phyloP scores from a whole-genome alignment of 1,284 basidiomycete genomes.

The Termitomyces sp. region DNA sequence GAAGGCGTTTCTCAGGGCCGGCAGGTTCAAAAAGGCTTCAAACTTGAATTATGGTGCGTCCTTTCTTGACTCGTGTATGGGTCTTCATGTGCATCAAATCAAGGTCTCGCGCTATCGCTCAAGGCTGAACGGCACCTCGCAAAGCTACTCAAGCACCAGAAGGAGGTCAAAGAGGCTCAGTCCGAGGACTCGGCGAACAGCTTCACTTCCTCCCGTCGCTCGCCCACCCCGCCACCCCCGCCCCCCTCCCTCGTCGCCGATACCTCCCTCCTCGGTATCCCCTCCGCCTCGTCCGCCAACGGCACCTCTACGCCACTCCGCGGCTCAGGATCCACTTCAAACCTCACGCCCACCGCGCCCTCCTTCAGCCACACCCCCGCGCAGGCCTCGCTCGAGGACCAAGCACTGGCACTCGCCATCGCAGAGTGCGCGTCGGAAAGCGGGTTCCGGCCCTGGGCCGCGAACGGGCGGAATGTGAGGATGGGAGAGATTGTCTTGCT shows the following conservation, averaged over 20 bases:
- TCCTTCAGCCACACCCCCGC: background rate
- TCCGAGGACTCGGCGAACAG: background rate
- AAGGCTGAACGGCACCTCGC: constrained; percentile 68
- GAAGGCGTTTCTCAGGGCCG: constrained; percentile 58
- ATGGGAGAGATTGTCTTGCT: constrained; percentile 68
- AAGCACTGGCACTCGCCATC: constrained; percentile 51
- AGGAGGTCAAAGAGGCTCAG: constrained; percentile 1
- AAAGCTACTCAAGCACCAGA: constrained; percentile 29
- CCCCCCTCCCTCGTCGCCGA: background rate
- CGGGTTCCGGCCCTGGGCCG: constrained; percentile 56
- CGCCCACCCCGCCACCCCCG: background rate
- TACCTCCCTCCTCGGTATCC: constrained; percentile 6
- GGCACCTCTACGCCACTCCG: background rate
- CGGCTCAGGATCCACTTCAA: background rate
- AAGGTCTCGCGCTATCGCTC: constrained; percentile 58
- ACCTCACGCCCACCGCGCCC: background rate
- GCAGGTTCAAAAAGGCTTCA: constrained; percentile 85
- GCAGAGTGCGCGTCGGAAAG: constrained; percentile 62
- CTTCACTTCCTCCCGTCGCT: background rate
- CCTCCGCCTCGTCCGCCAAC: background rate
- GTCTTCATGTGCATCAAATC: no score
- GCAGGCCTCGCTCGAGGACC: constrained; percentile 25
- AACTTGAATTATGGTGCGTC: constrained; percentile 75
- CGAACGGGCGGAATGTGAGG: constrained; percentile 54
- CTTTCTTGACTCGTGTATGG: background rate